Base-by-base conservation (phyloP, 2,329 filamentous ascomycete genomes). In the Colletotrichum australisinense region DNA sequence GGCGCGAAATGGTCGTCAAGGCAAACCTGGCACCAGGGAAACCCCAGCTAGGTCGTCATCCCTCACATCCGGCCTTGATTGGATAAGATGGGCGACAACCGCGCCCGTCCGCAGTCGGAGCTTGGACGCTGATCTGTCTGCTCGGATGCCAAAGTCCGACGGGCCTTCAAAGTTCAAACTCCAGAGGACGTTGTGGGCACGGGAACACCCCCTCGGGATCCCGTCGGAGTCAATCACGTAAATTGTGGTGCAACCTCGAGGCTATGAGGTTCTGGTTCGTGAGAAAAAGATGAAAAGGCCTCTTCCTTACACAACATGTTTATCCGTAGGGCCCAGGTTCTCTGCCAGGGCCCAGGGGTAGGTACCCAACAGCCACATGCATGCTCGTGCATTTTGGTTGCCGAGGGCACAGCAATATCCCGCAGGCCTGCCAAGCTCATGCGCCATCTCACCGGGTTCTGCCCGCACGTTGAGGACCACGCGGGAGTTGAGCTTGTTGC, bases 121-220 rank as follows among this genome's bases (percentile, higher is more conserved):
- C 46, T 32, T 22, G 19, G 24, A 30, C 19, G 26, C 30, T 49
- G n/a, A 64, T 69, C 30, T 22, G 35, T 62, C 49, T 53, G 35
- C 35, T 38, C 46, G 56, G 63, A 56, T 65, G 35, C 16, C 5
- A 19, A 22, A 52, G 32, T 42, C 57, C 64, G 69, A 68, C 42
- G 38, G 60, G 42, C 22, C 9, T 49, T 32, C 24, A n/a, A 42
- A 16, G 11, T 49, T 32, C 24, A 32, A 30, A 26, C 11, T 26
- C 7, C 2, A 9, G 7, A 32, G 30, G 16, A 30, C 11, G 16
- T 24, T 19, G 4, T 22, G 8, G 28, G 24, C 60, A 63, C 28
- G 28, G 3, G 14, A 8, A 32, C 42, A 2, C 26, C 11, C 42
- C 26, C 28, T 52, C 8, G 11, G 35, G 22, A 12, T 30, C 42